These are phyloP conservation scores for Myotisia sp. DNA, from an alignment of 2,329 filamentous ascomycete genomes.

Conservation along the genomic window DNA sequence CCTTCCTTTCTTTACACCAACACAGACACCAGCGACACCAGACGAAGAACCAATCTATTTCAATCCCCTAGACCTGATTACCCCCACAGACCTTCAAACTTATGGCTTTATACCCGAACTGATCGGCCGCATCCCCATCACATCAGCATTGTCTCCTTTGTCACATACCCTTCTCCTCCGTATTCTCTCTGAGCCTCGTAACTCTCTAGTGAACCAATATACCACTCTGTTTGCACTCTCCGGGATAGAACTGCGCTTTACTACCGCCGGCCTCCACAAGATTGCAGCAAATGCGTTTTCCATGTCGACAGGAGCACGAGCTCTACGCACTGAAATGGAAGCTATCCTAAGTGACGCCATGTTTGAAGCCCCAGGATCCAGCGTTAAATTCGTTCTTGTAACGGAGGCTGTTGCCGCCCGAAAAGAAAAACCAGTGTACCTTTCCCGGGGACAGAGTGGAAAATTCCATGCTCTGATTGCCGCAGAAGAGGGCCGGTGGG, in stretches of 20 bases:
- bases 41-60: constrained; percentile 35
- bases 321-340: constrained; percentile 68
- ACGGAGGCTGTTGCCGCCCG: constrained; percentile 55
- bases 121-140: constrained; percentile 88
- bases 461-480: constrained; percentile 38
- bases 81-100: constrained; percentile 60
- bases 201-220: constrained; percentile 79
- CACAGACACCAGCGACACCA: constrained; percentile 25
- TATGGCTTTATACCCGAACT: constrained; percentile 91
- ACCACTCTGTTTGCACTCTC: constrained; percentile 74
- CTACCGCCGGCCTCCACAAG: constrained; percentile 62
- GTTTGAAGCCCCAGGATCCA: constrained; percentile 57
- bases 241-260: constrained; percentile 64
- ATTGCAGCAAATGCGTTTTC: constrained; percentile 57
- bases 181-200: constrained; percentile 83
- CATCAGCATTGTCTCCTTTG: constrained; percentile 69
- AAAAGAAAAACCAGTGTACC: constrained; percentile 40
- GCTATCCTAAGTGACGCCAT: constrained; percentile 63
- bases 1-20: constrained; percentile 46
- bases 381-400: constrained; percentile 57
- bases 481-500: constrained; percentile 38
- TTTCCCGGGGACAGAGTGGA: constrained; percentile 37
- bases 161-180: constrained; percentile 55
- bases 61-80: constrained; percentile 56
- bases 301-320: constrained; percentile 67